These are phyloP conservation scores for Crepidotus variabilis DNA, from an alignment of 768 basidiomycete species.

Conservation along the genomic window DNA sequence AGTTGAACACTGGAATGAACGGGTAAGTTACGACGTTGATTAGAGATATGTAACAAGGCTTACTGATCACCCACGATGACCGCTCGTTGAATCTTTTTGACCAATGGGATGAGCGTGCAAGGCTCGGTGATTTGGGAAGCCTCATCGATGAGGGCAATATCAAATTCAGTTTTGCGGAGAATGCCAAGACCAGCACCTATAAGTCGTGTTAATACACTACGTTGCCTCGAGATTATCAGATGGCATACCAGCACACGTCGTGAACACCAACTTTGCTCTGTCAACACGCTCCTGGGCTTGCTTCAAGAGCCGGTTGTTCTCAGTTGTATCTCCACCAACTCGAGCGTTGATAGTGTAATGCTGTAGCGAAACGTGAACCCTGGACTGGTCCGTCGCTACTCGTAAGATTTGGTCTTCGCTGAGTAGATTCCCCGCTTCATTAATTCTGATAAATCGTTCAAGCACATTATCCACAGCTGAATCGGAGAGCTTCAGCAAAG, in stretches of 20 bases:
- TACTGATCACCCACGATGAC: slow-evolving; percentile 72
- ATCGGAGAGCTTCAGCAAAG: not conserved
- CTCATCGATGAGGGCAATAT: slow-evolving; percentile 64
- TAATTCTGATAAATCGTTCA: slow-evolving; percentile 53
- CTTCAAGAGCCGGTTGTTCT: slow-evolving; percentile 53
- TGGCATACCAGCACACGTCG: slow-evolving; percentile 54
- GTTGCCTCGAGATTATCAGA: not conserved
- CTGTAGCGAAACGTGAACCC: slow-evolving; percentile 54
- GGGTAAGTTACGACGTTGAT: too few species aligned
- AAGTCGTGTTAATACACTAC: not conserved
- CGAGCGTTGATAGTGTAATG: slow-evolving; percentile 61
- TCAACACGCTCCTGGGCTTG: slow-evolving; percentile 58
- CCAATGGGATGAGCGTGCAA: slow-evolving; percentile 59
- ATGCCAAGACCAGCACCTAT: slow-evolving; percentile 55
- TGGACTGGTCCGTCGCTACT: slow-evolving; percentile 62
- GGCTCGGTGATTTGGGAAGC: slow-evolving; percentile 72
- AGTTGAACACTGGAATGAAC: slow-evolving; percentile 51
- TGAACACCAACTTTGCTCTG: slow-evolving; percentile 55
- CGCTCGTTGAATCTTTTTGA: slow-evolving; percentile 55
- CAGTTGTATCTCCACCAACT: slow-evolving; percentile 59
- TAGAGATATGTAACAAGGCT: slow-evolving; percentile 19
- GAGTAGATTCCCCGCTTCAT: slow-evolving; percentile 40
- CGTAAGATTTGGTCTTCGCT: slow-evolving; percentile 57
- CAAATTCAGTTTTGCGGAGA: slow-evolving; percentile 52
- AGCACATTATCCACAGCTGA: slow-evolving; percentile 71